Conservation (phyloP, 192 early-diverging fungal species). For the Podila minutissima region DNA sequence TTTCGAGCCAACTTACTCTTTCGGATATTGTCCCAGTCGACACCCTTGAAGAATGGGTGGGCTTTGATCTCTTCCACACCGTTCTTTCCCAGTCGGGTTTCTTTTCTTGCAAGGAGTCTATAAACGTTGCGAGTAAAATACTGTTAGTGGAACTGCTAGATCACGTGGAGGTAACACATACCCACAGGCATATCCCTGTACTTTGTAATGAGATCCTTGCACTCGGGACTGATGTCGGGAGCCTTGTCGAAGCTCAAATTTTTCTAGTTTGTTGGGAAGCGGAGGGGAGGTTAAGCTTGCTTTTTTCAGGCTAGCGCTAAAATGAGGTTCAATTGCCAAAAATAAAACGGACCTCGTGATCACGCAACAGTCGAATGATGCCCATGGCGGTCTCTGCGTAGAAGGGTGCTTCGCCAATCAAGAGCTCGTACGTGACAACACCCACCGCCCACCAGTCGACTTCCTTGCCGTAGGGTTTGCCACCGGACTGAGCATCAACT, state of each 20-base stretch:
- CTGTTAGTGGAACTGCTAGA: background rate
- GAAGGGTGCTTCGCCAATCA: slow-evolving; percentile 89
- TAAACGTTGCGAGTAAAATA: background rate
- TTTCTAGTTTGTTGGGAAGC: slow-evolving; percentile 53
- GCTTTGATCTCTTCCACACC: slow-evolving; percentile 67
- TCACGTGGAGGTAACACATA: background rate
- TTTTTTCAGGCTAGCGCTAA: background rate
- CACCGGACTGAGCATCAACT: slow-evolving; percentile 83
- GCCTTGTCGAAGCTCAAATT: slow-evolving; percentile 73
- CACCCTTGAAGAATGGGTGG: slow-evolving; percentile 73
- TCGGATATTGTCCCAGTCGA: slow-evolving; percentile 71
- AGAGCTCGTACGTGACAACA: slow-evolving; percentile 85
- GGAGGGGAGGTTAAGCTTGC: no score
- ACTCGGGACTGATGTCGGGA: slow-evolving; percentile 24
- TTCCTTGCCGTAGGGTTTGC: slow-evolving; percentile 73
- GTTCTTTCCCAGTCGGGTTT: slow-evolving; percentile 74
- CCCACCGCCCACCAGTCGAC: slow-evolving; percentile 94
- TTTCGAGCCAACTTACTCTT: slow-evolving; percentile 29
- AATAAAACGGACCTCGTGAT: slow-evolving; percentile 67
- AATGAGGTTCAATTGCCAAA: background rate
- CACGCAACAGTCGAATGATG: slow-evolving; percentile 88
- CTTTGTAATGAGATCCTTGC: slow-evolving; percentile 67
- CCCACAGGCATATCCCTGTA: background rate
- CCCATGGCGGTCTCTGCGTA: slow-evolving; percentile 86
- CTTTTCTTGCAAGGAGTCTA: slow-evolving; percentile 76